Conservation (phyloP, 2,329 filamentous ascomycete genomes). For the Cryphonectria naterciae region DNA sequence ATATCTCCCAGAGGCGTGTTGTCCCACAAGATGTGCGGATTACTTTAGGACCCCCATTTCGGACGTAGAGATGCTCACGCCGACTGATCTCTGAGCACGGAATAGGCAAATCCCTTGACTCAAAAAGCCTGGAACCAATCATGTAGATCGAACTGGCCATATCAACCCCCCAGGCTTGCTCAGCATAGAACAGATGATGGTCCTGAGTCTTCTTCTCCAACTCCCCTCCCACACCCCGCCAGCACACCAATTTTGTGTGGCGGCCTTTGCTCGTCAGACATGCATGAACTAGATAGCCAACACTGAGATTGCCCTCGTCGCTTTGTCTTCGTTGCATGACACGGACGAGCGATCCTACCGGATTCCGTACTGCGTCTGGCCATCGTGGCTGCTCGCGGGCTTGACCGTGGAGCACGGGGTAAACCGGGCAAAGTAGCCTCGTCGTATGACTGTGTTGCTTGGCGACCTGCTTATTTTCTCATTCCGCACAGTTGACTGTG, state of each 20-base stretch:
- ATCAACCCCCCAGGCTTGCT: background rate
- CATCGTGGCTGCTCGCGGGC: slow-evolving; percentile 4
- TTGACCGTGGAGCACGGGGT: slow-evolving; percentile 1
- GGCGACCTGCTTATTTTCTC: slow-evolving; percentile 1
- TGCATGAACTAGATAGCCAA: background rate
- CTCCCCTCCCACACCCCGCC: background rate
- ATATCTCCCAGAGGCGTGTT: background rate
- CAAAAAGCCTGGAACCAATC: background rate
- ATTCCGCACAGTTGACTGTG: slow-evolving; percentile 16
- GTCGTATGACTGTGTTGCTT: background rate
- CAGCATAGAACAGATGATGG: background rate
- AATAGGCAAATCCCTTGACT: background rate
- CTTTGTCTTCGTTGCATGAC: background rate
- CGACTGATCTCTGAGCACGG: background rate
- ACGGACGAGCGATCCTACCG: background rate
- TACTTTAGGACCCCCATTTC: background rate
- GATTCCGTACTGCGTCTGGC: slow-evolving; percentile 11
- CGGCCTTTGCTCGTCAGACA: background rate
- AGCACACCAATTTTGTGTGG: background rate
- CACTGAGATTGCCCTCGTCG: background rate
- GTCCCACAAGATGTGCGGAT: background rate
- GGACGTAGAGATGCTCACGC: background rate
- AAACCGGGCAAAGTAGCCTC: background rate
- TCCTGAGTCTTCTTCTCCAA: background rate
- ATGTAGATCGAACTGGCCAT: slow-evolving; percentile 10